Percentiles rank a stretch among this genome's conserved stretches.
These are phyloP conservation scores for Sesbania bispinosa DNA, from an alignment of 306 rosid genomes.

Conservation along the genomic window DNA sequence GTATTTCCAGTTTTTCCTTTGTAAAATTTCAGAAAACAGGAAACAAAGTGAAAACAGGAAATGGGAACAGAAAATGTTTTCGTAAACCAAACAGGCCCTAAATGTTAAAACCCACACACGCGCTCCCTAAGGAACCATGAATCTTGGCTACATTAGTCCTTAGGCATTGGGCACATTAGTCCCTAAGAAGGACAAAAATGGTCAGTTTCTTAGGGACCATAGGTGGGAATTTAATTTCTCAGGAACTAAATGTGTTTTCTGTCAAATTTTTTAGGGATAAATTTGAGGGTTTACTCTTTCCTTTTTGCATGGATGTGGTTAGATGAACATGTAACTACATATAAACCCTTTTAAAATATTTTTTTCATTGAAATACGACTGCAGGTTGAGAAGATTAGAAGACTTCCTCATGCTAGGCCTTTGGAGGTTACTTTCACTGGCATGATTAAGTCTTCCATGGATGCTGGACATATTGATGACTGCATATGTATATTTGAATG, in stretches of 20 bases:
- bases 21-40: too few species aligned
- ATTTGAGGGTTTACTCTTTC: constrained; percentile 2
- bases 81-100: too few species aligned
- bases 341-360: constrained; percentile 9
- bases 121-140: neutral
- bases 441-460: constrained; percentile 76
- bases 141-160: neutral
- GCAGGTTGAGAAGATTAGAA: constrained; percentile 78
- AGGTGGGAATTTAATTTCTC: neutral
- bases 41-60: too few species aligned
- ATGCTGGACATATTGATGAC: constrained; percentile 66
- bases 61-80: too few species aligned
- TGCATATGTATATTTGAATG: constrained; percentile 58
- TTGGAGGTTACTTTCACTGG: constrained; percentile 89
- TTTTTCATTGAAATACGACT: constrained; percentile 26
- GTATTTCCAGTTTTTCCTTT: too few species aligned
- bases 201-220: neutral
- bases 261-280: neutral
- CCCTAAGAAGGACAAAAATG: neutral
- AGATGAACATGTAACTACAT: neutral
- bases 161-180: neutral
- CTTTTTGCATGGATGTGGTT: constrained; percentile 9
- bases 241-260: neutral
- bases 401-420: constrained; percentile 56
- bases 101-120: too few species aligned